phyloP scores from a whole-genome alignment of 164 flowering plant genomes.

The Cinnamomum micranthum region DNA sequence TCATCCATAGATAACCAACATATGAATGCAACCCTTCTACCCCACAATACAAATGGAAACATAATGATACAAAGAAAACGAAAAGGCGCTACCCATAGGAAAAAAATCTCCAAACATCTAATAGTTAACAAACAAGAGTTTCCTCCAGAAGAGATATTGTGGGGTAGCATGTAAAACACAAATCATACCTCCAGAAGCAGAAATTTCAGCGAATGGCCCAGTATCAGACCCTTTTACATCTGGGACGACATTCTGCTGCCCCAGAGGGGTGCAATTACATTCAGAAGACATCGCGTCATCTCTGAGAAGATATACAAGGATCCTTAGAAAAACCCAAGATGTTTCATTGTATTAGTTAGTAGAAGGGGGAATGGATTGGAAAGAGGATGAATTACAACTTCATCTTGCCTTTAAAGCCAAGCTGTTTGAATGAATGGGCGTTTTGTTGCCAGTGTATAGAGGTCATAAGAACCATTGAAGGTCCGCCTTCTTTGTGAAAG shows the following conservation, averaged over 20 bases:
- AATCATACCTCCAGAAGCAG: background rate
- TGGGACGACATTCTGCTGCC: background rate
- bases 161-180: background rate
- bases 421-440: background rate
- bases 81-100: too few species aligned
- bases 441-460: background rate
- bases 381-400: slow-evolving; percentile 1
- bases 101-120: too few species aligned
- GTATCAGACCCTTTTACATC: background rate
- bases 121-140: too few species aligned
- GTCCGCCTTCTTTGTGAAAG: background rate
- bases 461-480: background rate
- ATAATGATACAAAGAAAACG: too few species aligned
- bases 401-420: background rate
- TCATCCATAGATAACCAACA: too few species aligned
- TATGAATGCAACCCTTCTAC: too few species aligned
- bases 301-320: background rate
- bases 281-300: slow-evolving; percentile 1
- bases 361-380: background rate
- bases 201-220: background rate
- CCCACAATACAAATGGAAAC: too few species aligned
- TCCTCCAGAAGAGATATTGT: background rate
- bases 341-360: background rate
- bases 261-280: background rate
- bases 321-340: background rate